Evolutionary conservation across 2,329 filamentous ascomycete species (phyloP), one percentile per base, ranked within the genome.

Genomic region (Hypoxylon sp.): DNA sequence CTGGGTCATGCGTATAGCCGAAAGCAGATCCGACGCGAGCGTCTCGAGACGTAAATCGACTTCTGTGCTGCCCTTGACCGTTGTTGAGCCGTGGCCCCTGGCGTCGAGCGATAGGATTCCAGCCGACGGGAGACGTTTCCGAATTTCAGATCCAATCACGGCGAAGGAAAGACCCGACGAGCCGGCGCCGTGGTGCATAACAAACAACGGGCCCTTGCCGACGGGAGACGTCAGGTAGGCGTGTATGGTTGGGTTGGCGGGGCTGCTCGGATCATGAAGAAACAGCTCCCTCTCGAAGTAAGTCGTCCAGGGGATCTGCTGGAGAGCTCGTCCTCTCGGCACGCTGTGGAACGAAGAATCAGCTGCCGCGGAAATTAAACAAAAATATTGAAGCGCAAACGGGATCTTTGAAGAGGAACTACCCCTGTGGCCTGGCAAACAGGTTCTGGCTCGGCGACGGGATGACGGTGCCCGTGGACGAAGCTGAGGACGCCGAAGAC

Each of bases 111-210:
- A 92, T 19, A 99, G 84, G 41, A 98, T 86, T 0, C 95, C 96
- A 2, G 94, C 91, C 6, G 87, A 83, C 0, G 95, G 92, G 43
- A 97, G 82, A 6, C 87, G 83, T 75, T 90, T 92, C 55, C 89
- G 86, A 64, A 98, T 88, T 75, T 96, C 91, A 46, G 87, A 84
- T 2, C 90, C 88, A 64, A 97, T 88, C 3, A 92, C 84, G 4
- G 94, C 94, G 78, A 98, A 99, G 2, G 93, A 97, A 61, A 98
- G 85, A 6, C 91, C 96, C 0, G 94, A 97, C 3, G 94, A 97
- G 15, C 95, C 95, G 41, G 92, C 95, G 39, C 95, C 95, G 79
- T 99, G 95, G 75, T 99, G 95, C 79, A 91, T 92, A 62, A 98
- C 90, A 77, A 99, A 94, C 4, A 99, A 82, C 0, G 94, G 93